Percentiles rank a stretch among this genome's conserved stretches.
Evolutionary conservation across 805 yeast genomes (phyloP).

Genomic region (Cyberlindnera galapagoensis): DNA sequence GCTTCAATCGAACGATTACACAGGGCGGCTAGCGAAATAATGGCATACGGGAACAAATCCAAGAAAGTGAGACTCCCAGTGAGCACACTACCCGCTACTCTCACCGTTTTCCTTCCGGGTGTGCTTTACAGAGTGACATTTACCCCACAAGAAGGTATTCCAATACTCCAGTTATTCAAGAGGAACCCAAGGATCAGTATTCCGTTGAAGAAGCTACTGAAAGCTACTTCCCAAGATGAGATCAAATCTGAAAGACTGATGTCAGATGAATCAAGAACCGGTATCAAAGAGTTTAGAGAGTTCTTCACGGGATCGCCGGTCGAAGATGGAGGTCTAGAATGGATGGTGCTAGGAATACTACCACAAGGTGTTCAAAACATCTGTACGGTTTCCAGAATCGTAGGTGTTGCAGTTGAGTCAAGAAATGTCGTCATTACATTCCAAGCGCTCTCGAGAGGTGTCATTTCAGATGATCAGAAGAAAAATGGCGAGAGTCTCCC

Average conservation of each 20-base stretch:
- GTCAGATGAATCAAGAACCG: slow-evolving; percentile 12
- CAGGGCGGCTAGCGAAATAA: too few relatives aligned
- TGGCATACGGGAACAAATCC: not conserved
- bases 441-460: slow-evolving; percentile 44
- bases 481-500: slow-evolving; percentile 15
- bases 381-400: slow-evolving; percentile 35
- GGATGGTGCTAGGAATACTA: slow-evolving; percentile 21
- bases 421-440: slow-evolving; percentile 39
- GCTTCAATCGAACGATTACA: too few relatives aligned
- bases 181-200: slow-evolving; percentile 16
- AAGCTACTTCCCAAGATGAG: too few relatives aligned
- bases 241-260: too few relatives aligned
- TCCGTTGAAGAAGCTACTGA: too few relatives aligned
- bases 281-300: slow-evolving; percentile 16
- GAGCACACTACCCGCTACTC: slow-evolving; percentile 15
- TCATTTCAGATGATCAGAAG: slow-evolving; percentile 13
- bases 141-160: slow-evolving; percentile 38
- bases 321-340: slow-evolving; percentile 19
- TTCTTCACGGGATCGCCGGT: slow-evolving; percentile 18
- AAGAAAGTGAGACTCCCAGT: slow-evolving; percentile 15
- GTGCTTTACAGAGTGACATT: slow-evolving; percentile 54
- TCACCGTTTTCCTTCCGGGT: slow-evolving; percentile 51
- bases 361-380: slow-evolving; percentile 26
- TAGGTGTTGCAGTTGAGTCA: slow-evolving; percentile 38
- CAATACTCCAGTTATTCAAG: slow-evolving; percentile 37